These are phyloP conservation scores for Hyaloperonospora brassicae DNA, from an alignment of 352 stramenopile species.

Conservation along the genomic window DNA sequence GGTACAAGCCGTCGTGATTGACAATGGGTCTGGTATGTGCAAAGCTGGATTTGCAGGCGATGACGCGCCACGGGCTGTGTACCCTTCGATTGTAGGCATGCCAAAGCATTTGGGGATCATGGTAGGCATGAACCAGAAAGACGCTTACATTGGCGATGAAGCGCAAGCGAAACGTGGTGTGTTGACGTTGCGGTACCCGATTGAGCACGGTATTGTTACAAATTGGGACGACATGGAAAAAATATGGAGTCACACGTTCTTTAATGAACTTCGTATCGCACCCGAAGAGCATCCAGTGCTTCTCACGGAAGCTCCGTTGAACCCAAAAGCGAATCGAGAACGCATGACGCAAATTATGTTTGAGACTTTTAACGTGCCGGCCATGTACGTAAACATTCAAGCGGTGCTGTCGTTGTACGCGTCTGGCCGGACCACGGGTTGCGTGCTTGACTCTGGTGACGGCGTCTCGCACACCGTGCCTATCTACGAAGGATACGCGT, in stretches of 20 bases:
- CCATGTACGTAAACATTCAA: slow-evolving; percentile 92
- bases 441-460: slow-evolving; percentile 92
- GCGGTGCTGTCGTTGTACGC: slow-evolving; percentile 93
- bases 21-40: slow-evolving; percentile 99
- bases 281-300: slow-evolving; percentile 96
- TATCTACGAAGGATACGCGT: slow-evolving; percentile 95
- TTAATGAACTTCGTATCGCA: slow-evolving; percentile 93
- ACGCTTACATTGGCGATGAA: slow-evolving; percentile 91
- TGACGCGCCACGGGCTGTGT: slow-evolving; percentile 94
- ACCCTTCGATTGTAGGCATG: slow-evolving; percentile 93
- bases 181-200: slow-evolving; percentile 93
- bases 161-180: slow-evolving; percentile 91
- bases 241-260: slow-evolving; percentile 99
- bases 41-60: slow-evolving; percentile 98
- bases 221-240: slow-evolving; percentile 99
- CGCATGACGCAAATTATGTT: slow-evolving; percentile 96
- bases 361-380: slow-evolving; percentile 91
- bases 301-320: slow-evolving; percentile 91
- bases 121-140: slow-evolving; percentile 95
- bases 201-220: slow-evolving; percentile 98
- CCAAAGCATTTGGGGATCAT: slow-evolving; percentile 95
- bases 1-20: slow-evolving; percentile 73
- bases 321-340: slow-evolving; percentile 90
- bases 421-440: slow-evolving; percentile 90
- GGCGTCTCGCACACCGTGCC: slow-evolving; percentile 90